Percentiles rank a stretch among this genome's conserved stretches.
phyloP scores from a whole-genome alignment of 1,284 basidiomycete species.

The Moesziomyces sp. region DNA sequence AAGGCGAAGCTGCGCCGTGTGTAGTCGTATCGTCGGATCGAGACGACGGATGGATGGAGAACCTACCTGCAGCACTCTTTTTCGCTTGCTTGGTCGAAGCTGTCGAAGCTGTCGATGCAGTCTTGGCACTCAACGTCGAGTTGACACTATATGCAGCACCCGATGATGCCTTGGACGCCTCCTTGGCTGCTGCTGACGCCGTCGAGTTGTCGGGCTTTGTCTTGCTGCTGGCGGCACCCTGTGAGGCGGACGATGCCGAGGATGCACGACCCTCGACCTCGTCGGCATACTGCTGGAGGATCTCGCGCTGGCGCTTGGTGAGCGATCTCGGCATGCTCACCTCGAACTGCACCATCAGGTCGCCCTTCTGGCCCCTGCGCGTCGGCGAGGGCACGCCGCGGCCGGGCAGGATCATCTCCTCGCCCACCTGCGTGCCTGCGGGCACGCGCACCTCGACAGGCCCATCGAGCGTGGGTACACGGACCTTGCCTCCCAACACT shows the following conservation, averaged over 20 bases:
- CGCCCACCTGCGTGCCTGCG: constrained; percentile 91
- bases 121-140: constrained; percentile 8
- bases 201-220: constrained; percentile 9
- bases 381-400: constrained; percentile 79
- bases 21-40: constrained; percentile 27
- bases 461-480: constrained; percentile 94
- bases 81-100: constrained; percentile 15
- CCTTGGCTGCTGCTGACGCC: constrained; percentile 1
- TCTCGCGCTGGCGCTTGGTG: constrained; percentile 82
- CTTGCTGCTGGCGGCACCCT: constrained; percentile 16
- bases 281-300: constrained; percentile 90
- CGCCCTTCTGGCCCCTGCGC: constrained; percentile 76
- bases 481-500: constrained; percentile 87
- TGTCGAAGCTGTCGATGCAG: constrained; percentile 1
- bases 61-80: constrained; percentile 45
- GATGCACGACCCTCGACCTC: constrained; percentile 70
- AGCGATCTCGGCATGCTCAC: constrained; percentile 90
- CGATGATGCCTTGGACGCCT: constrained; percentile 3
- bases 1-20: neutral
- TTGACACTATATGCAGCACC: constrained; percentile 1
- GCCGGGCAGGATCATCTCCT: constrained; percentile 93
- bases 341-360: constrained; percentile 89
- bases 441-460: constrained; percentile 95
- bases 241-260: neutral
- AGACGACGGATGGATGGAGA: constrained; percentile 44